These are phyloP conservation scores for Clarireedia homoeocarpa DNA, from an alignment of 2,329 filamentous ascomycete species.

Conservation along the genomic window DNA sequence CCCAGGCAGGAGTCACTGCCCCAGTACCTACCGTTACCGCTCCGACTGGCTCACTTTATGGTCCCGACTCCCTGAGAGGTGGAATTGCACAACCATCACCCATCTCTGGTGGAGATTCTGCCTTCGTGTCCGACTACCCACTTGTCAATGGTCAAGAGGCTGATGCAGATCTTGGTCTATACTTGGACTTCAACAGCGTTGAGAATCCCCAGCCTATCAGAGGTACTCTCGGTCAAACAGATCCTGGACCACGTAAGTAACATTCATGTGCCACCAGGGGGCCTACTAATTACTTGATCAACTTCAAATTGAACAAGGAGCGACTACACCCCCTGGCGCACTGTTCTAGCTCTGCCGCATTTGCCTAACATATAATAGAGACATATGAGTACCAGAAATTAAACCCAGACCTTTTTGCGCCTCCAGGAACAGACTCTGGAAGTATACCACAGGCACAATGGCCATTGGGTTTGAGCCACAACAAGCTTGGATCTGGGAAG, in stretches of 20 bases:
- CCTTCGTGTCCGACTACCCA: constrained; percentile 33
- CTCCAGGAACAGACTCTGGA: constrained; percentile 45
- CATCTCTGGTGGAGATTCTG: constrained; percentile 32
- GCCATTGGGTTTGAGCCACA: constrained; percentile 46
- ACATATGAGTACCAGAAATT: constrained; percentile 43
- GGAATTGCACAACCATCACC: constrained; percentile 33
- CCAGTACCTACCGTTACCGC: constrained; percentile 33
- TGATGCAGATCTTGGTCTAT: constrained; percentile 41
- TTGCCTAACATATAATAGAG: constrained; percentile 15
- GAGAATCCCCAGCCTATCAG: constrained; percentile 47
- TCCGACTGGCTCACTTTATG: constrained; percentile 35
- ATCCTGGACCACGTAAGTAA: constrained; percentile 38
- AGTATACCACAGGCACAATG: constrained; percentile 41
- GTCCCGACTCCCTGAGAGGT: constrained; percentile 34
- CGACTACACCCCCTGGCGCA: too few species aligned
- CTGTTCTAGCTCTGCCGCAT: background rate
- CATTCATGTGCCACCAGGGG: too few species aligned
- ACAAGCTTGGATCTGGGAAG: constrained; percentile 32
- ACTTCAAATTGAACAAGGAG: background rate
- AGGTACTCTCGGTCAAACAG: constrained; percentile 39
- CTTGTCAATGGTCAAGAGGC: constrained; percentile 44
- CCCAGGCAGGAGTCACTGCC: constrained; percentile 35
- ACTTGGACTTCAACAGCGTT: constrained; percentile 44
- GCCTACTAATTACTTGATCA: too few species aligned
- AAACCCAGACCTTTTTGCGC: constrained; percentile 46